Conservation (phyloP, 768 basidiomycete species). For the Hericium alpestre region DNA sequence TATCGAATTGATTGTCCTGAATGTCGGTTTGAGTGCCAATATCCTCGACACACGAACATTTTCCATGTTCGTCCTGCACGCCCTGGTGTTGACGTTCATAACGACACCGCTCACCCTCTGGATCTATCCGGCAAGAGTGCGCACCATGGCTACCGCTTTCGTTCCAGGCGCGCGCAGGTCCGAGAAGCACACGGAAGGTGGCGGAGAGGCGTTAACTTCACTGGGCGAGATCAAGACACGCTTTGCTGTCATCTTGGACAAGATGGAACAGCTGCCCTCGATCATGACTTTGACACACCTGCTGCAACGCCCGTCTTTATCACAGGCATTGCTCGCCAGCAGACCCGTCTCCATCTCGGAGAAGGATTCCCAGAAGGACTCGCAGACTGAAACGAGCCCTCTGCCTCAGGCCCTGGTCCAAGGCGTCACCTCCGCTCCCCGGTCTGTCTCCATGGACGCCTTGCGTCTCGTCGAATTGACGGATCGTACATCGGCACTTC, state of each 20-base stretch:
- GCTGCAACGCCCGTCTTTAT: constrained; percentile 32
- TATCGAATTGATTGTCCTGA: constrained; percentile 87
- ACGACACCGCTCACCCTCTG: constrained; percentile 74
- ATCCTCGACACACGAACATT: constrained; percentile 60
- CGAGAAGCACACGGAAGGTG: constrained; percentile 9
- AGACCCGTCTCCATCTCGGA: neutral
- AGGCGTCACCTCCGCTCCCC: constrained; percentile 15
- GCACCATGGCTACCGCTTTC: constrained; percentile 24
- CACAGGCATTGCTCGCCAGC: neutral
- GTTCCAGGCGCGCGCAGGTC: constrained; percentile 6
- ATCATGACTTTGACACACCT: constrained; percentile 77
- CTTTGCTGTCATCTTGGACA: constrained; percentile 71
- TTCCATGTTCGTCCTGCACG: constrained; percentile 83
- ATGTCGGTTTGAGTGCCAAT: constrained; percentile 65
- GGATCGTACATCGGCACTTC: constrained; percentile 76
- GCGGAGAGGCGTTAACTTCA: constrained; percentile 1
- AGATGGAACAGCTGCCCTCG: constrained; percentile 69
- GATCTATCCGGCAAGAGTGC: constrained; percentile 64
- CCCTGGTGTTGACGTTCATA: constrained; percentile 68
- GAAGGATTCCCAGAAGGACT: constrained; percentile 1
- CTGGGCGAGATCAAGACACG: constrained; percentile 38
- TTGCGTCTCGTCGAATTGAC: constrained; percentile 86
- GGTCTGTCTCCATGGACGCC: constrained; percentile 47
- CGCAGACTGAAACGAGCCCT: too few relatives aligned
- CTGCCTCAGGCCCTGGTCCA: neutral